Evolutionary conservation across 257 asterid species (phyloP).

Genomic region (Fraxinus quadrangulata): DNA sequence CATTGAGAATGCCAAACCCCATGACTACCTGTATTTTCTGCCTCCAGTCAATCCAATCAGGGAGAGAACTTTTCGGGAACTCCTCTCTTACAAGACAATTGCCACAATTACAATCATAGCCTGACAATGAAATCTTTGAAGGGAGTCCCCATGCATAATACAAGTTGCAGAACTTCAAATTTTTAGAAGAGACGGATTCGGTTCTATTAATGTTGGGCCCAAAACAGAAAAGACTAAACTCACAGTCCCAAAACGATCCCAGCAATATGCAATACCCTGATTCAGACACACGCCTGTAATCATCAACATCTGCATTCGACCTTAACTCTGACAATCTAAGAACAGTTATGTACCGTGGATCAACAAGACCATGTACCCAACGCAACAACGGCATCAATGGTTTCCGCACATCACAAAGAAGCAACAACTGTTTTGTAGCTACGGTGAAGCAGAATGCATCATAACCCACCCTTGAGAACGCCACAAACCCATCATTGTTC

Average conservation of each 20-base stretch:
- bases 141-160: slow-evolving; percentile 69
- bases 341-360: slow-evolving; percentile 54
- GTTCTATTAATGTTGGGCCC: slow-evolving; percentile 49
- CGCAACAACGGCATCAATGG: slow-evolving; percentile 56
- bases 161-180: slow-evolving; percentile 46
- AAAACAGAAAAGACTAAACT: slow-evolving; percentile 64
- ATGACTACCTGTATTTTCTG: slow-evolving; percentile 55
- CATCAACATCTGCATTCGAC: slow-evolving; percentile 41
- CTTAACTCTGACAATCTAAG: slow-evolving; percentile 63
- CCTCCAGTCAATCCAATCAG: slow-evolving; percentile 84
- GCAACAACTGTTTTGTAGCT: slow-evolving; percentile 48
- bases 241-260: slow-evolving; percentile 82
- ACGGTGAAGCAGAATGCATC: slow-evolving; percentile 54
- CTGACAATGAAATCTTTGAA: slow-evolving; percentile 47
- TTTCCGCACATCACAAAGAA: slow-evolving; percentile 71
- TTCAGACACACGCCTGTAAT: slow-evolving; percentile 56
- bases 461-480: slow-evolving; percentile 53
- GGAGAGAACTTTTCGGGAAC: slow-evolving; percentile 46
- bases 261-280: slow-evolving; percentile 74
- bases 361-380: slow-evolving; percentile 63
- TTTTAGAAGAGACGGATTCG: slow-evolving; percentile 32
- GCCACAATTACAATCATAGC: slow-evolving; percentile 57
- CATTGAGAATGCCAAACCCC: slow-evolving; percentile 67
- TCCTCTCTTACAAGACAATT: slow-evolving; percentile 58
- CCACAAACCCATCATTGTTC: slow-evolving; percentile 53